phyloP scores from a whole-genome alignment of 495 filamentous ascomycete genomes.

The Penicillium daleae region DNA sequence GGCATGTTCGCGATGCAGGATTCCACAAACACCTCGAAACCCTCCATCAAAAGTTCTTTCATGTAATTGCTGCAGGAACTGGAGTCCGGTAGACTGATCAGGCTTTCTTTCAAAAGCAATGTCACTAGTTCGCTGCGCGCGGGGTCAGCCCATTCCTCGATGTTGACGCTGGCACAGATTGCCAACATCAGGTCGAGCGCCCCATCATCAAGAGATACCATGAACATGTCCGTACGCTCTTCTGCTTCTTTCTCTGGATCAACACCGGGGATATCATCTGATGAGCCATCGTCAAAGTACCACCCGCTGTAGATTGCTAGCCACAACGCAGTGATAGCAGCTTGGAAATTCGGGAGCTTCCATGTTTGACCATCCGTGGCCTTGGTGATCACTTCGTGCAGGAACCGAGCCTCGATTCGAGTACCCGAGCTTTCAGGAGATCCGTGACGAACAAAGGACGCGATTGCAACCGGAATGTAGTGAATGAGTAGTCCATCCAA shows the following conservation, averaged over 20 bases:
- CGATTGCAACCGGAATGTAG: conserved; percentile 74
- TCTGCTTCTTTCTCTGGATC: conserved; percentile 68
- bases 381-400: conserved; percentile 68
- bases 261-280: conserved; percentile 55
- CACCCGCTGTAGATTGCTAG: conserved; percentile 89
- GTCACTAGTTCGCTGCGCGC: conserved; percentile 72
- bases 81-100: conserved; percentile 63
- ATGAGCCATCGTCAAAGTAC: conserved; percentile 70
- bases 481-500: conserved; percentile 75
- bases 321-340: conserved; percentile 79
- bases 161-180: conserved; percentile 75
- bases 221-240: conserved; percentile 69
- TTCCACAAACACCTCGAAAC: conserved; percentile 84
- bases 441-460: conserved; percentile 74
- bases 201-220: conserved; percentile 80
- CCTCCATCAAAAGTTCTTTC: conserved; percentile 70
- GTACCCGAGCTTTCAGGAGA: conserved; percentile 65
- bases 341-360: conserved; percentile 72
- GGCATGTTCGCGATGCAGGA: conserved; percentile 93
- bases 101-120: conserved; percentile 77
- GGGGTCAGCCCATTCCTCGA: conserved; percentile 79
- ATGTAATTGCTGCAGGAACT: conserved; percentile 65
- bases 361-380: conserved; percentile 67
- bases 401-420: conserved; percentile 65
- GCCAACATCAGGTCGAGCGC: conserved; percentile 90